Evolutionary conservation across 148 eudicot genomes (phyloP).

Genomic region (Hydrangea macrophylla): DNA sequence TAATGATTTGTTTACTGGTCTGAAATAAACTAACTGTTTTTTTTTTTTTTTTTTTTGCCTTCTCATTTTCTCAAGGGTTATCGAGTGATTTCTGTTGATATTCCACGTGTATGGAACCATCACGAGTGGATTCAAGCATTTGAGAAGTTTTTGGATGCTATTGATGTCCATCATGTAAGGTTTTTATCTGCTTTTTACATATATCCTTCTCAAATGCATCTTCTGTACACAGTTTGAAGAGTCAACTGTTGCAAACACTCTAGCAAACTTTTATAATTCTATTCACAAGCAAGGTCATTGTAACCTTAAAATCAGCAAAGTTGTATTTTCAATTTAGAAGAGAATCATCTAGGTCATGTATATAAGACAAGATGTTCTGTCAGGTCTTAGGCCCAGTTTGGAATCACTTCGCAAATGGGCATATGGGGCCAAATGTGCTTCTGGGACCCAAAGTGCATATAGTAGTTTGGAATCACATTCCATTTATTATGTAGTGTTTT

Average conservation of each 20-base stretch:
- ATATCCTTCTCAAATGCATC: conserved; percentile 2
- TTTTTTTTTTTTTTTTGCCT: conserved; percentile 20
- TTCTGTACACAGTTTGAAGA: background rate
- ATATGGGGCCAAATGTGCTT: no score
- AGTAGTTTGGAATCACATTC: no score
- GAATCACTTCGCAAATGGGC: no score
- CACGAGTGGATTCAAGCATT: conserved; percentile 95
- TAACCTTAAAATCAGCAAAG: background rate
- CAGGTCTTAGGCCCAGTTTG: no score
- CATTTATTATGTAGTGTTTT: no score
- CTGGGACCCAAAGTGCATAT: no score
- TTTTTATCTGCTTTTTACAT: conserved; percentile 8
- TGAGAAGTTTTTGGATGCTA: conserved; percentile 92
- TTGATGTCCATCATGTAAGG: conserved; percentile 96
- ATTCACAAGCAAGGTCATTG: background rate
- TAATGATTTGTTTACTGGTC: background rate
- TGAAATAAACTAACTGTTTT: conserved; percentile 8
- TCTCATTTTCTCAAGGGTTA: conserved; percentile 82
- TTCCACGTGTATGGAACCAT: conserved; percentile 91
- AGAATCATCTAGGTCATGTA: background rate
- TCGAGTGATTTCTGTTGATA: conserved; percentile 90
- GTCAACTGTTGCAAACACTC: background rate
- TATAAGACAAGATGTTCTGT: no score
- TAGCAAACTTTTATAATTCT: background rate
- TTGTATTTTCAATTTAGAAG: background rate